These are phyloP conservation scores for Eucalyptus curtisii DNA, from an alignment of 345 rosid genomes.

Conservation along the genomic window DNA sequence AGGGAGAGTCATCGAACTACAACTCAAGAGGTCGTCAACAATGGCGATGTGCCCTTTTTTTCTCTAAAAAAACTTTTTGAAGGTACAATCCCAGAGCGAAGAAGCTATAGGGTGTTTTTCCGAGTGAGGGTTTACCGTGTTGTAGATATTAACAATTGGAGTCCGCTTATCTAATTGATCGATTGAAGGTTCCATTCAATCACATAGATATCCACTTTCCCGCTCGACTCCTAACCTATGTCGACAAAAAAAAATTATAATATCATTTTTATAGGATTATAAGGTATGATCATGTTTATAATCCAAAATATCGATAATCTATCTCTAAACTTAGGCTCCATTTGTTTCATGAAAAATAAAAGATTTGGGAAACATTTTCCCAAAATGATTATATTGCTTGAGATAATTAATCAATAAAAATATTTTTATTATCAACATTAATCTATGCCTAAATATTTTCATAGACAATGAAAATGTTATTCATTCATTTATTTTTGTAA, in stretches of 20 bases:
- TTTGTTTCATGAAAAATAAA: not conserved
- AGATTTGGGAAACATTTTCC: fast-evolving
- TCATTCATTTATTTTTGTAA: not conserved
- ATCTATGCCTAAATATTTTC: not conserved
- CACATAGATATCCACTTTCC: not conserved
- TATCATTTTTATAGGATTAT: not conserved
- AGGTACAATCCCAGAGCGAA: not conserved
- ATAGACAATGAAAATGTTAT: not conserved
- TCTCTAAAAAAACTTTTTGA: not conserved
- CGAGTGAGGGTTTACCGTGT: not conserved
- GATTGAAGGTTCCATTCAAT: not conserved
- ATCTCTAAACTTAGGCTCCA: fast-evolving
- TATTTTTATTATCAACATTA: not conserved
- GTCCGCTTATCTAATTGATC: not conserved
- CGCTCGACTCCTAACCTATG: not conserved
- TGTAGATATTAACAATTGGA: not conserved
- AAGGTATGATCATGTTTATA: not conserved
- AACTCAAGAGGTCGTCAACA: not conserved
- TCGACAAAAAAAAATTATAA: too few relatives aligned
- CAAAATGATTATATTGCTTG: not conserved
- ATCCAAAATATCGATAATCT: not conserved
- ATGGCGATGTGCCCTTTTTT: not conserved
- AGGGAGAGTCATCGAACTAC: not conserved
- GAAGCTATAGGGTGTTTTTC: not conserved
- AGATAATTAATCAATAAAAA: not conserved